These are phyloP conservation scores for Climacium dendroides DNA, from an alignment of 225 moss, liverwort and hornwort species.

Conservation along the genomic window DNA sequence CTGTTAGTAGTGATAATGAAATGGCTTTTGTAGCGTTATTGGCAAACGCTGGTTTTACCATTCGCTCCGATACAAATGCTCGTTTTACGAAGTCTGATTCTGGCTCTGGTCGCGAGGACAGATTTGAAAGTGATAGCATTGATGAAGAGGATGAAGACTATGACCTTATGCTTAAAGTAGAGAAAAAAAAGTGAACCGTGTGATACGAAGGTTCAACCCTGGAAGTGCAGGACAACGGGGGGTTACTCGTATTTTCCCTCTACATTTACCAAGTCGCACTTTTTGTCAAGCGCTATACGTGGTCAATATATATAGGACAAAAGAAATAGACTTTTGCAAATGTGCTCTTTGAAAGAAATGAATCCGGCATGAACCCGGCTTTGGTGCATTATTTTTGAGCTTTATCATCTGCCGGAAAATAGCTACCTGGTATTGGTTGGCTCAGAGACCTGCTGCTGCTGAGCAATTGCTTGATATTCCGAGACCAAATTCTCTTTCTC, in stretches of 20 bases:
- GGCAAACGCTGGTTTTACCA: constrained; percentile 34
- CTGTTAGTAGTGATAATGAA: constrained; percentile 7
- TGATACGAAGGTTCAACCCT: neutral
- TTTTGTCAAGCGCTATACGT: neutral
- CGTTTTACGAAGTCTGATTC: constrained; percentile 1
- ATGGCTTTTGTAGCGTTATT: constrained; percentile 31
- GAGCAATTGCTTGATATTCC: neutral
- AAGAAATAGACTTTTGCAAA: neutral
- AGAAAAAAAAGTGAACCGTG: neutral
- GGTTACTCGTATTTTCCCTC: neutral
- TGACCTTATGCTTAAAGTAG: constrained; percentile 9
- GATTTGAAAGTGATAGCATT: neutral
- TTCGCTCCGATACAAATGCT: constrained; percentile 15
- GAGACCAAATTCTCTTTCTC: neutral
- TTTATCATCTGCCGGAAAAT: neutral
- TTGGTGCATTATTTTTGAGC: neutral
- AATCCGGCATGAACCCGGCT: neutral
- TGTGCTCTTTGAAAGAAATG: neutral
- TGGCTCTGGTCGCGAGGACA: neutral
- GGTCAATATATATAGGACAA: neutral
- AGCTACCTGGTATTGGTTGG: neutral
- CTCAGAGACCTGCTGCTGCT: neutral
- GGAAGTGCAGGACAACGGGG: neutral
- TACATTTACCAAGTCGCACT: neutral
- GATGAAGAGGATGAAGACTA: constrained; percentile 23